phyloP scores from a whole-genome alignment of 768 basidiomycete genomes.

The Calocybe gangraenosa region DNA sequence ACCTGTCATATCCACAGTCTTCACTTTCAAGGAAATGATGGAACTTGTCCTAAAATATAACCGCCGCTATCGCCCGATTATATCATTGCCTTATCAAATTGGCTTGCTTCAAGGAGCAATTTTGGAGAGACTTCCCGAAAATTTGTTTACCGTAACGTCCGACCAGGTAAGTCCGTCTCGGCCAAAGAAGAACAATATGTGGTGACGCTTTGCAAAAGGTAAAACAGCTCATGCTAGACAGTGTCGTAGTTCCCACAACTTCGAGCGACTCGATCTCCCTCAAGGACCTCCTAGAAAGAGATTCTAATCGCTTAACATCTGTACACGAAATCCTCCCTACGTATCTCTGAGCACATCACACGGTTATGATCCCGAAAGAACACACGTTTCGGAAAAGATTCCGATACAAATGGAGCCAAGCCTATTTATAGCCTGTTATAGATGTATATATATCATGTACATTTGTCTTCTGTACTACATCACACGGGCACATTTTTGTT shows the following conservation, averaged over 20 bases:
- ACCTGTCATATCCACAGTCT: slow-evolving; percentile 36
- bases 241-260: slow-evolving; percentile 36
- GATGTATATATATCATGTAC: background rate
- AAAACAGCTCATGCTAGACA: slow-evolving; percentile 58
- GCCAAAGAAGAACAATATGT: background rate
- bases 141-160: slow-evolving; percentile 64
- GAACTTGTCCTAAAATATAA: slow-evolving; percentile 54
- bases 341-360: slow-evolving; percentile 33
- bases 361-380: background rate
- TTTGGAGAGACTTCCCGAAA: slow-evolving; percentile 58
- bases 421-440: background rate
- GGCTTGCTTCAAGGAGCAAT: slow-evolving; percentile 64
- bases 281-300: slow-evolving; percentile 31
- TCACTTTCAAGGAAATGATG: slow-evolving; percentile 68
- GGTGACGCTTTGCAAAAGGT: slow-evolving; percentile 34
- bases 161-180: slow-evolving; percentile 46
- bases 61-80: slow-evolving; percentile 47
- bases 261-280: slow-evolving; percentile 30
- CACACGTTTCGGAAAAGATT: too few species aligned
- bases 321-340: slow-evolving; percentile 53
- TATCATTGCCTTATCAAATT: slow-evolving; percentile 60
- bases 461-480: background rate
- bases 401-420: background rate
- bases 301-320: slow-evolving; percentile 38
- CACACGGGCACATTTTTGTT: background rate